phyloP scores from a whole-genome alignment of 768 basidiomycete species.

The Favolaschia claudopus region DNA sequence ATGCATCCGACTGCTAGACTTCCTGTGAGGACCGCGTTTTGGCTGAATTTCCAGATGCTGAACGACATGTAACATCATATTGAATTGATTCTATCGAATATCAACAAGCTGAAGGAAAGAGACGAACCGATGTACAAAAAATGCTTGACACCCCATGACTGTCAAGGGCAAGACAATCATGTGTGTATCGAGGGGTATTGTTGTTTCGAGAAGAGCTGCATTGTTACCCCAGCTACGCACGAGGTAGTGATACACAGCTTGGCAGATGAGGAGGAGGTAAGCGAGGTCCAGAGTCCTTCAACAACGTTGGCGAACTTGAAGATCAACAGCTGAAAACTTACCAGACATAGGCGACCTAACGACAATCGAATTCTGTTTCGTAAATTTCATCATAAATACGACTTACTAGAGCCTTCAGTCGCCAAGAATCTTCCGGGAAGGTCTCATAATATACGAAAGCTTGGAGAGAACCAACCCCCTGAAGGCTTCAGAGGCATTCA shows the following conservation, averaged over 20 bases:
- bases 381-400: background rate
- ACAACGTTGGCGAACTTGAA: background rate
- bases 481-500: background rate
- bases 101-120: background rate
- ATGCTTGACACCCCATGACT: slow-evolving; percentile 21
- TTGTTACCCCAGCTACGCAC: slow-evolving; percentile 26
- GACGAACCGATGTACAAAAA: slow-evolving; percentile 25
- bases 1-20: slow-evolving; percentile 7
- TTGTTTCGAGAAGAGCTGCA: slow-evolving; percentile 5
- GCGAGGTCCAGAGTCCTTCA: slow-evolving; percentile 27
- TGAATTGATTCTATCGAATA: background rate
- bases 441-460: slow-evolving; percentile 10
- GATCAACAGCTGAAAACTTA: slow-evolving; percentile 11
- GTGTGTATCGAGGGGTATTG: slow-evolving; percentile 17
- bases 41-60: slow-evolving; percentile 27
- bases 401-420: slow-evolving; percentile 20
- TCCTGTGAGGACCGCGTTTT: slow-evolving; percentile 6
- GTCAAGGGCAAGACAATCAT: slow-evolving; percentile 23
- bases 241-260: slow-evolving; percentile 30
- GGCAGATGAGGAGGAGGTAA: slow-evolving; percentile 26
- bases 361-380: background rate
- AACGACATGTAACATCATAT: too few relatives aligned
- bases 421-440: slow-evolving; percentile 3
- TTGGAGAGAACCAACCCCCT: slow-evolving; percentile 20
- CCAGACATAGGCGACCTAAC: background rate